Evolutionary conservation across 1,284 basidiomycete genomes (phyloP), one percentile per base, ranked within the genome.

Genomic region (Agaricales sp.): DNA sequence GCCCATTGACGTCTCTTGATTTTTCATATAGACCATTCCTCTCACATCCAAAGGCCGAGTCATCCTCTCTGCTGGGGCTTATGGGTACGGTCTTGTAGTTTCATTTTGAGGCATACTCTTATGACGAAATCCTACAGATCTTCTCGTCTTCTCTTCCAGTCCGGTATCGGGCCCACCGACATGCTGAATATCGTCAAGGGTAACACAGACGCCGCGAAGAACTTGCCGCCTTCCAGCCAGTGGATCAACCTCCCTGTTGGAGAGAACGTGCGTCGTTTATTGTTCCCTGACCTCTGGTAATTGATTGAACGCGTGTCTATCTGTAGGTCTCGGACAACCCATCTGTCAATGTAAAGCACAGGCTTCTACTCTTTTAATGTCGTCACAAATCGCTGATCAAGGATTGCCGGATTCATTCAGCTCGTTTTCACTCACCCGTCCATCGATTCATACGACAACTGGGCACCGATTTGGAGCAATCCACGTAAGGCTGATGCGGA

Each of bases 181-280:
- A 76, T 77, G 78, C 65, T 82, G 55, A 62, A 65, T 45, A 50
- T 77, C 18, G 78, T 78, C 11, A 62, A 73, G 54, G 57, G 52
- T 16, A 72, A 79, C 58, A 53, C 75, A 4, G 60, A 60, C 1
- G 73, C 72, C 2, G 71, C 69, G 2, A 63, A 70, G 25, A 65
- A 67, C 49, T 63, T 82, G 13, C 79, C 79, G 8, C 67, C 75
- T 4, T 53, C 66, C 53, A 57, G 61, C 13, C 60, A 77, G 43
- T 82, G 69, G 64, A 81, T 82, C 60, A 67, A 80, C 60, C 65
- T 82, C 18, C 79, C 79, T 3, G 78, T 81, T 22, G 78, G 79
- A 3, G 63, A 63, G 30, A 73, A 74, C 52, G 70, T 71, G n/a
- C n/a, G n/a, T n/a, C n/a, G n/a, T n/a, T n/a, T n/a, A n/a, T n/a